Percentiles rank a stretch among this genome's conserved stretches.
Conservation (phyloP, 176 grass and related monocot genomes). For the Tillandsia leiboldiana region DNA sequence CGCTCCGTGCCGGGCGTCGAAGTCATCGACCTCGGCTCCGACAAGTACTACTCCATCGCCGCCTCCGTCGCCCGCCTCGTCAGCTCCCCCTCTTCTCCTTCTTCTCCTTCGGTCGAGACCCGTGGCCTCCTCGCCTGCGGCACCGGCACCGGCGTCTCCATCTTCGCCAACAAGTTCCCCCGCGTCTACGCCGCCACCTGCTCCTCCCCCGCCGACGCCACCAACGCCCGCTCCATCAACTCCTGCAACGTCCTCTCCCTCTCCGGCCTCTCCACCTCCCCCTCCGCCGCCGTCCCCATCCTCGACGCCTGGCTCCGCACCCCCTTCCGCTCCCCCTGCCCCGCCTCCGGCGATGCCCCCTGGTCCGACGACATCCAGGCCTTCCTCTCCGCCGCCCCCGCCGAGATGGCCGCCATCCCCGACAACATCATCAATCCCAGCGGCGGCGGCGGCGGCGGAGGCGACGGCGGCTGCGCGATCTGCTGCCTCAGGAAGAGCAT, state of each 20-base stretch:
- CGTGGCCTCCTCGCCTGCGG: conserved; percentile 72
- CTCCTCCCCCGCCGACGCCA: conserved; percentile 48
- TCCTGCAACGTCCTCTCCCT: conserved; percentile 84
- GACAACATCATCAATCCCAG: background rate
- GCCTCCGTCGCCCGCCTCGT: conserved; percentile 47
- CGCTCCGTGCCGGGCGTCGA: conserved; percentile 41
- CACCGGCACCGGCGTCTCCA: conserved; percentile 76
- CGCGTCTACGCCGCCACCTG: conserved; percentile 75
- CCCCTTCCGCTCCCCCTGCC: conserved; percentile 75
- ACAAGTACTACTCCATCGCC: conserved; percentile 85
- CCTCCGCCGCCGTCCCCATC: conserved; percentile 40
- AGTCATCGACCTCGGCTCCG: conserved; percentile 63
- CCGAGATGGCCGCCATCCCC: conserved; percentile 75
- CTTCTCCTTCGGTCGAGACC: conserved; percentile 10
- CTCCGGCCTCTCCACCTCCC: conserved; percentile 48
- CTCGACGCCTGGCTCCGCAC: conserved; percentile 71
- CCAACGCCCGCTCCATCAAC: conserved; percentile 89
- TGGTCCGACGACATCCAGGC: conserved; percentile 62
- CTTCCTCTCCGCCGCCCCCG: conserved; percentile 51
- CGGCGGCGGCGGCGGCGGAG: background rate
- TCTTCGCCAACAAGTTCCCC: conserved; percentile 96
- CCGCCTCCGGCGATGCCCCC: conserved; percentile 49
- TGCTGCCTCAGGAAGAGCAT: conserved; percentile 77
- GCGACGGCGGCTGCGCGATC: conserved; percentile 44
- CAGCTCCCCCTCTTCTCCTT: conserved; percentile 16